These are phyloP conservation scores for Sporisorium exsertum DNA, from an alignment of 1,284 basidiomycete genomes.

Conservation along the genomic window DNA sequence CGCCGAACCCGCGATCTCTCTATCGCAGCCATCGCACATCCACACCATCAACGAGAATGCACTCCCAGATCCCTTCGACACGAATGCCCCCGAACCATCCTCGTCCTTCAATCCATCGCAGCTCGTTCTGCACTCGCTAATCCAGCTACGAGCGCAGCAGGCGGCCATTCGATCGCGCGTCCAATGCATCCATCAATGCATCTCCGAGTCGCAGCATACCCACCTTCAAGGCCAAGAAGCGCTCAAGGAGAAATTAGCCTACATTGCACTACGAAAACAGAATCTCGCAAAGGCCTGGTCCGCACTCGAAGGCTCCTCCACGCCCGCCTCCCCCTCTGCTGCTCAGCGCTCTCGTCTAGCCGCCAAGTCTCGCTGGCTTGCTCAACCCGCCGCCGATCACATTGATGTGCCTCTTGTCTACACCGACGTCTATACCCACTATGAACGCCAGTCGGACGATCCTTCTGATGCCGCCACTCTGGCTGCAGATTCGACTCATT, in stretches of 20 bases:
- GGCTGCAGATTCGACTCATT: conserved; percentile 9
- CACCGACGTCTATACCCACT: conserved; percentile 47
- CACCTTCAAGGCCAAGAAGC: conserved; percentile 23
- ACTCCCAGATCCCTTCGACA: conserved; percentile 43
- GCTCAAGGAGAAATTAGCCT: conserved; percentile 29
- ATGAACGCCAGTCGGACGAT: conserved; percentile 27
- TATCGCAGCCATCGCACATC: neutral
- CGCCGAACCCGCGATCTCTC: neutral
- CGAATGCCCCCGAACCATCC: conserved; percentile 6
- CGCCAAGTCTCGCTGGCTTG: conserved; percentile 36
- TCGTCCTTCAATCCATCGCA: neutral
- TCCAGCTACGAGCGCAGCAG: conserved; percentile 28
- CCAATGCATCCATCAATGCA: conserved; percentile 35
- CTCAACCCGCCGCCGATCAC: conserved; percentile 36
- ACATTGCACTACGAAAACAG: conserved; percentile 31
- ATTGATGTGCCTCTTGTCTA: conserved; percentile 22
- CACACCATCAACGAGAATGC: conserved; percentile 2
- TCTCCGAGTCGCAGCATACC: conserved; percentile 32
- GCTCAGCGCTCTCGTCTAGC: conserved; percentile 31
- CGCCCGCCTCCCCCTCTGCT: conserved; percentile 15
- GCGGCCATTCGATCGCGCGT: conserved; percentile 26
- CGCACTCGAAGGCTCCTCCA: conserved; percentile 38
- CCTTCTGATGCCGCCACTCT: neutral
- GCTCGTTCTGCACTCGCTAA: conserved; percentile 22
- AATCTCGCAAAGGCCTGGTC: conserved; percentile 53